phyloP scores from a whole-genome alignment of 192 early-diverging fungal species.

The Spinellus fusiger region DNA sequence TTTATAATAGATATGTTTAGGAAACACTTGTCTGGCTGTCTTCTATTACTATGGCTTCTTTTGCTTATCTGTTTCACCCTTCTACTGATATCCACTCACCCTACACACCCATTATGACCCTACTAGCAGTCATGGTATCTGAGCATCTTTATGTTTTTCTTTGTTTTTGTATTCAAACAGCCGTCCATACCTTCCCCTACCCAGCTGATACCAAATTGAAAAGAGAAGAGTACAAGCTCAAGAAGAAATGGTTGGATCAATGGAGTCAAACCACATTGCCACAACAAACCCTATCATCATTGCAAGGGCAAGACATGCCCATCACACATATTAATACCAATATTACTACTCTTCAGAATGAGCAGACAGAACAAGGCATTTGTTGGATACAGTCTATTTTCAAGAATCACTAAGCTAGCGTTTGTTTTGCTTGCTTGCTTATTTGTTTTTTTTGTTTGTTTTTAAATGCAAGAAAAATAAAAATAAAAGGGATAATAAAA shows the following conservation, averaged over 20 bases:
- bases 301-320: too few species aligned
- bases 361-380: not conserved
- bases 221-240: conserved; percentile 32
- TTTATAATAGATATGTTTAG: conserved; percentile 9
- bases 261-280: too few species aligned
- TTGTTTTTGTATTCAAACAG: conserved; percentile 11
- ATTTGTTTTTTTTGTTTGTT: not conserved
- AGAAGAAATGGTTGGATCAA: conserved; percentile 27
- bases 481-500: not conserved
- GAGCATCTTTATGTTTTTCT: conserved; percentile 34
- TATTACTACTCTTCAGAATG: not conserved
- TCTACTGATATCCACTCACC: conserved; percentile 27
- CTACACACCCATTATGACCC: conserved; percentile 23
- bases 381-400: not conserved
- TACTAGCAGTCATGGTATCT: conserved; percentile 27
- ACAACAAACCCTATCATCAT: too few species aligned
- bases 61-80: conserved; percentile 48
- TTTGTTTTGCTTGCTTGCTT: too few species aligned
- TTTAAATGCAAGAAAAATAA: not conserved
- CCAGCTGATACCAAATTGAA: conserved; percentile 25
- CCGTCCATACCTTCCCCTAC: conserved; percentile 18
- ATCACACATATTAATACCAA: too few species aligned
- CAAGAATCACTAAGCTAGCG: conserved; percentile 2
- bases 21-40: conserved; percentile 46
- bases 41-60: conserved; percentile 53